Evolutionary conservation across 2,329 filamentous ascomycete genomes (phyloP), one percentile per base, ranked within the genome.

Genomic region (Aspergillus tamarii): DNA sequence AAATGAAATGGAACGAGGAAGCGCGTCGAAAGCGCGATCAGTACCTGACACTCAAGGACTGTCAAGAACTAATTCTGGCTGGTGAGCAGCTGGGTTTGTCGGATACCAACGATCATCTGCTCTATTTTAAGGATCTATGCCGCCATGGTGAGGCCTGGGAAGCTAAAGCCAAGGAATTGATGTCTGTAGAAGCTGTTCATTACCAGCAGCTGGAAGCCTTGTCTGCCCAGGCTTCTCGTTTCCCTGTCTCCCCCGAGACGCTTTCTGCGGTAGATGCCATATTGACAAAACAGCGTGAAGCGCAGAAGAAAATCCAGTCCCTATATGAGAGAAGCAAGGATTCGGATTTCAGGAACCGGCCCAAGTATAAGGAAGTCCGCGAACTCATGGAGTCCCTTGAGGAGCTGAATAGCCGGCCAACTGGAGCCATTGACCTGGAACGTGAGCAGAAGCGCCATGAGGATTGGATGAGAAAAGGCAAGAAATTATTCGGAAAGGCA

Each of bases 381-480:
- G 92, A 96, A 52, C 89, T 97, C 11, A 92, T 95, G 83, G 92
- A 94, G 72, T 90, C 90, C 65, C 81, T 99, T 14, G 91, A 93
- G 63, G 92, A 95, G 59, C 85, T 98, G 11, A 96, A 97, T 71
- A 96, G 93, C 67, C 97, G 97, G 74, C 95, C 95, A 0, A 87
- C 87, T 46, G 95, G 95, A 2, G 96, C 94, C 0, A 86, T 96
- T 39, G 95, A 99, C 72, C 86, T 99, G 5, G 95, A 99, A 74
- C 94, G 93, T 67, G 93, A 98, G 76, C 91, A 95, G 68, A 96
- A 95, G 75, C 89, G 92, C 9, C 95, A 98, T 69, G 95, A 99
- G 76, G 95, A 99, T 77, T 99, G 95, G 95, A 99, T 99, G 94
- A 88, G 95, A 36, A 93, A 93, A 73, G 95, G 95, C 57, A 99